These are phyloP conservation scores for Heterobasidion parviporum DNA, from an alignment of 1,284 basidiomycete genomes.

Conservation along the genomic window DNA sequence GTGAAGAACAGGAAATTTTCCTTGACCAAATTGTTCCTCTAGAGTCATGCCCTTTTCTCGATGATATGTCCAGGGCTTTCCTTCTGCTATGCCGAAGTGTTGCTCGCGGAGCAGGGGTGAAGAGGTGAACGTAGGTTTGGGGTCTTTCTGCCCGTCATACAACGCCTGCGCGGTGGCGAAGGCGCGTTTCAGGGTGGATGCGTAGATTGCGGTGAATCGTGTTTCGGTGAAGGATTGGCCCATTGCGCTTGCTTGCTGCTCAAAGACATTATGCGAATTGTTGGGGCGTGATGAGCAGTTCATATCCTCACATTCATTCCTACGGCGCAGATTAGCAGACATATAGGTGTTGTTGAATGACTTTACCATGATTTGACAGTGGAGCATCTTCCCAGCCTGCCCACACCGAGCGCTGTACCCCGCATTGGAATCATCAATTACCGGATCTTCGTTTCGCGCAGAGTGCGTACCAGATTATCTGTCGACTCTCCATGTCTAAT, in stretches of 20 bases:
- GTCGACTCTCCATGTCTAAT: conserved; percentile 77
- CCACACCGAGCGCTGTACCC: conserved; percentile 50
- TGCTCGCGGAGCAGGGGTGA: conserved; percentile 55
- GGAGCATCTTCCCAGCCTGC: conserved; percentile 83
- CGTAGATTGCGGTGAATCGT: conserved; percentile 62
- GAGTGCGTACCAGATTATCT: conserved; percentile 47
- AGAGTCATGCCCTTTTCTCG: conserved; percentile 28
- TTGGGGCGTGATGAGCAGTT: not conserved
- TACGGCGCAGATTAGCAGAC: conserved; percentile 15
- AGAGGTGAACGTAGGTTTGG: conserved; percentile 47
- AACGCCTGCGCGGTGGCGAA: conserved; percentile 62
- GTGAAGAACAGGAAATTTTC: conserved; percentile 41
- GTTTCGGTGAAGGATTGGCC: conserved; percentile 51
- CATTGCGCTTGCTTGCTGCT: conserved; percentile 77
- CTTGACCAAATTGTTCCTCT: conserved; percentile 41
- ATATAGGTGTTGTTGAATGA: conserved; percentile 7
- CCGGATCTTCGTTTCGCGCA: not conserved
- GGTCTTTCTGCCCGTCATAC: conserved; percentile 37
- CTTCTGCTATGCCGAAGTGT: conserved; percentile 70
- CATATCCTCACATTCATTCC: conserved; percentile 56
- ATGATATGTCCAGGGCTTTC: conserved; percentile 37
- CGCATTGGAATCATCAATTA: no score
- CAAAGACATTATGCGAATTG: not conserved
- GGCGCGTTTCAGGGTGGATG: conserved; percentile 77
- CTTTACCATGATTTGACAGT: conserved; percentile 73